Percentiles rank a stretch among this genome's conserved stretches.
phyloP scores from a whole-genome alignment of 306 rosid species.

The Dryas octopetala region DNA sequence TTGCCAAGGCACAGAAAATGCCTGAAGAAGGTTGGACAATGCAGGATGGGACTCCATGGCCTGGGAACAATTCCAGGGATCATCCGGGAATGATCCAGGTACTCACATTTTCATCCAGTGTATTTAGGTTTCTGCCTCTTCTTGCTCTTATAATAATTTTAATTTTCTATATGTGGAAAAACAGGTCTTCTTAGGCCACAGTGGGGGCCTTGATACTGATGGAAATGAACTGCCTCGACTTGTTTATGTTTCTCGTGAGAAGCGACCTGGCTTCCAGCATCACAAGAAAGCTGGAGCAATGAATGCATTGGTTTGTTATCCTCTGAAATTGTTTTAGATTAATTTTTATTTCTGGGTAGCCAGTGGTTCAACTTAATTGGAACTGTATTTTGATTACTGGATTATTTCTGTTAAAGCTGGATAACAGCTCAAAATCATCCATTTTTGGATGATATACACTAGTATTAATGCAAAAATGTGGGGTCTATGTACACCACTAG shows the following conservation, averaged over 20 bases:
- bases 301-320: slow-evolving; percentile 92
- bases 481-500: background rate
- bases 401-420: background rate
- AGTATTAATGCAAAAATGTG: background rate
- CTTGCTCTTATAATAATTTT: slow-evolving; percentile 16
- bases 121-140: slow-evolving; percentile 3
- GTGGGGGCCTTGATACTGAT: slow-evolving; percentile 98
- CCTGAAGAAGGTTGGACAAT: slow-evolving; percentile 99
- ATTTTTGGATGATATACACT: background rate
- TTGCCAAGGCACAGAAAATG: slow-evolving; percentile 94
- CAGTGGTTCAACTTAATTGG: background rate
- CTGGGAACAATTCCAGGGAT: slow-evolving; percentile 98
- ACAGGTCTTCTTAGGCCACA: slow-evolving; percentile 97
- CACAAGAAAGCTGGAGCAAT: slow-evolving; percentile 99
- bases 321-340: slow-evolving; percentile 1
- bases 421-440: background rate
- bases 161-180: slow-evolving; percentile 23
- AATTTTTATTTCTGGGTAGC: background rate
- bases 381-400: background rate
- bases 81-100: slow-evolving; percentile 99
- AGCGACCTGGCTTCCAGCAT: slow-evolving; percentile 99
- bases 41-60: slow-evolving; percentile 99
- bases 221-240: slow-evolving; percentile 99
- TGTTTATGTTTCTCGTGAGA: slow-evolving; percentile 99
- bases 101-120: slow-evolving; percentile 14